These are phyloP conservation scores for Populus alba DNA, from an alignment of 345 rosid species.

Conservation along the genomic window DNA sequence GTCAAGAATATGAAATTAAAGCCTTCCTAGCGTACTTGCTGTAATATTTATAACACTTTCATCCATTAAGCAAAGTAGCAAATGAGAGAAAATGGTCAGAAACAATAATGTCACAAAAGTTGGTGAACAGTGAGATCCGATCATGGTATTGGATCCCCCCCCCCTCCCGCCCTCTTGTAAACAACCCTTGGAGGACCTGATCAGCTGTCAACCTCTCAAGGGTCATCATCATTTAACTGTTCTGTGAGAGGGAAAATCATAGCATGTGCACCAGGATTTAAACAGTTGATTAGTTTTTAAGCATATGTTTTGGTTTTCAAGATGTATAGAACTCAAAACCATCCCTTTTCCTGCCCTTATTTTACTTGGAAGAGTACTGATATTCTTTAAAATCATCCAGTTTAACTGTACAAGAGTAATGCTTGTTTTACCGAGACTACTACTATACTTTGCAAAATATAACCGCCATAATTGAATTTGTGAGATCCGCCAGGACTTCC, in stretches of 20 bases:
- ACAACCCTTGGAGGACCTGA: background rate
- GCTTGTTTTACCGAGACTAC: too few species aligned
- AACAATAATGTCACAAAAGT: constrained; percentile 14
- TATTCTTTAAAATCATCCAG: too few species aligned
- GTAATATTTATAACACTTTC: constrained; percentile 11
- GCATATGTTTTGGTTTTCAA: too few species aligned
- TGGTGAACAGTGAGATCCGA: constrained; percentile 36
- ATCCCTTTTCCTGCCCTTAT: too few species aligned
- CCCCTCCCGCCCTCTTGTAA: background rate
- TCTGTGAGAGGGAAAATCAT: background rate
- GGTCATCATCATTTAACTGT: background rate
- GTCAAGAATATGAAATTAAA: background rate
- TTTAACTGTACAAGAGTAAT: too few species aligned
- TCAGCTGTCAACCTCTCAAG: constrained; percentile 20
- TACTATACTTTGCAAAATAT: too few species aligned
- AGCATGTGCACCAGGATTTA: background rate
- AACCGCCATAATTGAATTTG: too few species aligned
- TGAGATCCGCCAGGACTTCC: background rate
- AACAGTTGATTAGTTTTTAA: background rate
- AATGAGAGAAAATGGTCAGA: background rate
- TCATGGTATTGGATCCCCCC: constrained; percentile 9
- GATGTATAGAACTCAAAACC: too few species aligned
- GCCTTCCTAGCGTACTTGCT: background rate
- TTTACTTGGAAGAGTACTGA: too few species aligned
- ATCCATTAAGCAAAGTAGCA: constrained; percentile 5